These are phyloP conservation scores for Fusarium mundagurra DNA, from an alignment of 2,329 filamentous ascomycete genomes.

Conservation along the genomic window DNA sequence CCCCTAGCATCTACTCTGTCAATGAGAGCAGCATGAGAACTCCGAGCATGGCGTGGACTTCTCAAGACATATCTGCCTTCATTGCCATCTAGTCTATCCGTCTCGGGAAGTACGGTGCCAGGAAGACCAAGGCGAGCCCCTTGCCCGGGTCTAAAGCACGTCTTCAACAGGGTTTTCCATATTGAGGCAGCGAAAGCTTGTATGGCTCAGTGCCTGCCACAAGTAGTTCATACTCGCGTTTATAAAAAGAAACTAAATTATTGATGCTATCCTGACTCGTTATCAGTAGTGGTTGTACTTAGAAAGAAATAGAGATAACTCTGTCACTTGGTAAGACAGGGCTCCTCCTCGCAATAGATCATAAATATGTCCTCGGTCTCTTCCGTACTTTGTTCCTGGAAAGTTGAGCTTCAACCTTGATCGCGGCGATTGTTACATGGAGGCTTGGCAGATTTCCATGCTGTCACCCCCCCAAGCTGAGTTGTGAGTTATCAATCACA, in stretches of 20 bases:
- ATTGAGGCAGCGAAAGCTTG: not conserved
- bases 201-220: not conserved
- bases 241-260: not conserved
- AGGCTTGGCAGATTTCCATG: not conserved
- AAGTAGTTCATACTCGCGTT: not conserved
- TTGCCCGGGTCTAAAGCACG: not conserved
- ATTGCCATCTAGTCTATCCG: conserved; percentile 55
- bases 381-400: not conserved
- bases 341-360: not conserved
- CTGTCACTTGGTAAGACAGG: not conserved
- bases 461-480: not conserved
- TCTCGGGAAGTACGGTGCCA: conserved; percentile 58
- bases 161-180: too few relatives aligned
- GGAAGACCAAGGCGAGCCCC: conserved; percentile 54
- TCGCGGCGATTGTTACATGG: not conserved
- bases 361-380: not conserved
- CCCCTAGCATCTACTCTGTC: conserved; percentile 62
- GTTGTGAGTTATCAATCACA: not conserved
- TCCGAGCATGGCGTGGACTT: conserved; percentile 69
- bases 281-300: not conserved
- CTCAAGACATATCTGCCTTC: conserved; percentile 74
- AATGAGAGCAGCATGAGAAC: conserved; percentile 60
- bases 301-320: not conserved
- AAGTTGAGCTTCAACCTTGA: not conserved
- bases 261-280: not conserved